Evolutionary conservation across 2,329 filamentous ascomycete species (phyloP).

Genomic region (Nemania sp.): DNA sequence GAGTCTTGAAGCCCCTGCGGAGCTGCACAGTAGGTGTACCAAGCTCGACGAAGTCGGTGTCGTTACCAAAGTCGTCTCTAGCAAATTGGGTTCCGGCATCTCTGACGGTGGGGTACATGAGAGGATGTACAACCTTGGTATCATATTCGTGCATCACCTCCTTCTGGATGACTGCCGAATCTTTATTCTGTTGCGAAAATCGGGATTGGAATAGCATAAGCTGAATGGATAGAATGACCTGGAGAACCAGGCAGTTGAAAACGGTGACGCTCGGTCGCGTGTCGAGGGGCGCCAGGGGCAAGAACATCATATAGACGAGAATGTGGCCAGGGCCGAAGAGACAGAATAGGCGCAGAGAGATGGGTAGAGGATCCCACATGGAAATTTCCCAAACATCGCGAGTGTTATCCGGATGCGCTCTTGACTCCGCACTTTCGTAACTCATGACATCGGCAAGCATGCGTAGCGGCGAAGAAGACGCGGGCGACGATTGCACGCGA

Average conservation of each 20-base stretch:
- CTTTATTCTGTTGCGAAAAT: slow-evolving; percentile 84
- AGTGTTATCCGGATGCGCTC: slow-evolving; percentile 79
- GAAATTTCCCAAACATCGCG: slow-evolving; percentile 94
- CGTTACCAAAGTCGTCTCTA: slow-evolving; percentile 47
- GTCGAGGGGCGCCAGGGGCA: slow-evolving; percentile 77
- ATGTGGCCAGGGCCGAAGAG: slow-evolving; percentile 93
- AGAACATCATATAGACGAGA: slow-evolving; percentile 84
- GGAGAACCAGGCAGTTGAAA: slow-evolving; percentile 77
- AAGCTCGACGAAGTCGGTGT: slow-evolving; percentile 49
- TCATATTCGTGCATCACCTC: slow-evolving; percentile 96
- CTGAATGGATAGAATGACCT: slow-evolving; percentile 74
- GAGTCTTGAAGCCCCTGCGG: slow-evolving; percentile 76
- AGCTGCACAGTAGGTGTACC: slow-evolving; percentile 65
- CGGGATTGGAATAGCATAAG: slow-evolving; percentile 71
- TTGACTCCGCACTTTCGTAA: slow-evolving; percentile 72
- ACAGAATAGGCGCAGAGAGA: slow-evolving; percentile 81
- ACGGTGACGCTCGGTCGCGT: slow-evolving; percentile 83
- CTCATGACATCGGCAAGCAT: slow-evolving; percentile 71
- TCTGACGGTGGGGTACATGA: slow-evolving; percentile 76
- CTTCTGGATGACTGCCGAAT: slow-evolving; percentile 80
- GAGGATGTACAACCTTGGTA: slow-evolving; percentile 90
- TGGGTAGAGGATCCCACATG: slow-evolving; percentile 89
- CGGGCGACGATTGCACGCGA: slow-evolving; percentile 80
- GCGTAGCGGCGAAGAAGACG: slow-evolving; percentile 75
- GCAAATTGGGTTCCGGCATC: slow-evolving; percentile 81